Base-by-base conservation (phyloP, 805 yeast species). In the Ogataea sp. region DNA sequence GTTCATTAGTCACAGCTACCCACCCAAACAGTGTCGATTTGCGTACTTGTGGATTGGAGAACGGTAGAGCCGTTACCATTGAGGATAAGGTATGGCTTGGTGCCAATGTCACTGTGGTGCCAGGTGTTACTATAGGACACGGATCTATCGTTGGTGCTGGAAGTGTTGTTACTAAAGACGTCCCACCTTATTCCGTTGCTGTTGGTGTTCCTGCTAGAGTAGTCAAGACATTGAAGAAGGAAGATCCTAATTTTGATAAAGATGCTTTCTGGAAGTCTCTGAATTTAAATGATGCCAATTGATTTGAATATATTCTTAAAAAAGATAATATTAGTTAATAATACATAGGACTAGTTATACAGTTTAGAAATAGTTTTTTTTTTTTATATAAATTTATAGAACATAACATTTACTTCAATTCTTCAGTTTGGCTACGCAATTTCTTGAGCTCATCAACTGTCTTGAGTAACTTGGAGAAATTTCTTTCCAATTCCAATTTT, bases 11-110 rank as follows among this genome's bases (percentile, higher is more conserved):
- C 23, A 72, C 86, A 2, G 86, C 87, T 1, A 70, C 80, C 0
- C 90, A 83, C 50, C 81, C 82, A 1, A 51, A 71, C 6, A 80
- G 75, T 39, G 71, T 77, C 0, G 43, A 56, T 11, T 56, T 56
- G 39, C 61, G 83, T 42, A 32, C 48, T 23, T n/a, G 36, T 39
- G 74, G 68, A 2, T 58, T 61, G 3, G 89, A 82, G 51, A 71
- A 61, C 47, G 79, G 82, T 0, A 50, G 56, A 28, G 80, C 83
- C 6, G 69, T 83, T 24, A 62, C 53, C 2, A 75, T 83, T 27
- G 86, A 82, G 2, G 68, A 76, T 52, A 71, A 73, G 44, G 83
- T 78, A 8, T 82, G 89, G 90, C 61, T 82, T 31, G 85, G 84
- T 14, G 65, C 78, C 1, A 65, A 67, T 31, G 75, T 62, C 14